These are phyloP conservation scores for Cinchona pubescens DNA, from an alignment of 257 asterid genomes.

Conservation along the genomic window DNA sequence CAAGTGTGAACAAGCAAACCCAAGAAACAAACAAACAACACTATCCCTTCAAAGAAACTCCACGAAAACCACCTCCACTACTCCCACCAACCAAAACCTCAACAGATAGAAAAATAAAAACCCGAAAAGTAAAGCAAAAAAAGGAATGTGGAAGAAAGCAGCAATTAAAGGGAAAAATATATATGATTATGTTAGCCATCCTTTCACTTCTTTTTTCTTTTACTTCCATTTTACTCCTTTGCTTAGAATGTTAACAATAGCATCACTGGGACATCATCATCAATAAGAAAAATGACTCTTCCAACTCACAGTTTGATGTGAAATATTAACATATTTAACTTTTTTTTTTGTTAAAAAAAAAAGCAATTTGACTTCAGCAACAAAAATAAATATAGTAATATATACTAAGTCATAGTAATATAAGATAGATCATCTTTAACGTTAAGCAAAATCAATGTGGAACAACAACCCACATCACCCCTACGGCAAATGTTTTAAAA, in stretches of 20 bases:
- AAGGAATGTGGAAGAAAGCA: constrained; percentile 24
- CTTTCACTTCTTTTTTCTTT: constrained; percentile 39
- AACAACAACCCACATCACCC: not conserved
- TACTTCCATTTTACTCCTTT: constrained; percentile 61
- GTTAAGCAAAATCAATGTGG: not conserved
- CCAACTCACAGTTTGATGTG: constrained; percentile 26
- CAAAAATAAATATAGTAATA: not conserved
- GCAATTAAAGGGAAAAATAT: constrained; percentile 30
- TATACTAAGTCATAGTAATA: not conserved
- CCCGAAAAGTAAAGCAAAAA: constrained; percentile 13
- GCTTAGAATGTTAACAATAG: constrained; percentile 30
- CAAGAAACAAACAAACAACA: constrained; percentile 41
- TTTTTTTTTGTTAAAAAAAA: no score
- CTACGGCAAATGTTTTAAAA: not conserved
- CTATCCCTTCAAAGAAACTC: constrained; percentile 78
- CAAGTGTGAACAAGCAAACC: constrained; percentile 27
- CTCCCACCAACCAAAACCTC: constrained; percentile 77
- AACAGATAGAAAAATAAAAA: constrained; percentile 26
- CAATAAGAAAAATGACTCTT: constrained; percentile 28
- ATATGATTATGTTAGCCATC: constrained; percentile 38
- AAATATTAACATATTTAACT: constrained; percentile 1
- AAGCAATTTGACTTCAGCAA: constrained; percentile 5
- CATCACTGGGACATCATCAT: constrained; percentile 40
- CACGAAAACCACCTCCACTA: constrained; percentile 90
- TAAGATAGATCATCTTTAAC: not conserved